A percentile compares a stretch with the other conserved stretches of the same genome.
These are phyloP conservation scores for Pichia kudriavzevii DNA, from an alignment of 1,139 yeast genomes.

Conservation along the genomic window DNA sequence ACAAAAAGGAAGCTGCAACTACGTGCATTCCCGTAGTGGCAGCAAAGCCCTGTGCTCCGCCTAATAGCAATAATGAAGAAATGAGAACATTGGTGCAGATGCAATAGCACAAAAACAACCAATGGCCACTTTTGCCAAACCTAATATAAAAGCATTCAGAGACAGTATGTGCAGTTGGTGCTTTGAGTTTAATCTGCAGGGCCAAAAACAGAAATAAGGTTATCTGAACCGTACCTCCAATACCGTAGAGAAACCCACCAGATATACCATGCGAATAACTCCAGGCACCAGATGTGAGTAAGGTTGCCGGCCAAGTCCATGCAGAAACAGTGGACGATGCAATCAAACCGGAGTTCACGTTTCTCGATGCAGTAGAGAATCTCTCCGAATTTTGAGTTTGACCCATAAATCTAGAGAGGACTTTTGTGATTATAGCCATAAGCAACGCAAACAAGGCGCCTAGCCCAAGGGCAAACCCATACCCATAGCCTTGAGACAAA, in stretches of 20 bases:
- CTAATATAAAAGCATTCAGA: constrained; percentile 43
- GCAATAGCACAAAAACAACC: constrained; percentile 20
- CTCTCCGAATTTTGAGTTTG: constrained; percentile 86
- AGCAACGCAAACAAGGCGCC: constrained; percentile 76
- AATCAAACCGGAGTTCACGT: constrained; percentile 31
- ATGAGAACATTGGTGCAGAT: constrained; percentile 22
- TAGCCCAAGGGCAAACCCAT: constrained; percentile 81
- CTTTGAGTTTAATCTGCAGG: constrained; percentile 45
- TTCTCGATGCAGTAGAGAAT: constrained; percentile 38
- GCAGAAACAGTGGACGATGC: constrained; percentile 34
- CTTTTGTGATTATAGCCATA: constrained; percentile 66
- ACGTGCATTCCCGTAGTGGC: constrained; percentile 35
- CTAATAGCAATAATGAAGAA: constrained; percentile 32
- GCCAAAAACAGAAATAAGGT: constrained; percentile 45
- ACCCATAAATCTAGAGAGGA: constrained; percentile 64
- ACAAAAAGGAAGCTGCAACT: constrained; percentile 34
- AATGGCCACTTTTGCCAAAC: constrained; percentile 34
- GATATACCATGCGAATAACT: constrained; percentile 29
- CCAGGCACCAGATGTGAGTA: constrained; percentile 23
- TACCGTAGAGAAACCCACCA: constrained; percentile 45
- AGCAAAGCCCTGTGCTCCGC: constrained; percentile 34
- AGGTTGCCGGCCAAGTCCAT: constrained; percentile 35
- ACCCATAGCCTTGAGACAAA: constrained; percentile 71
- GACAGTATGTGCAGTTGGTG: constrained; percentile 49
- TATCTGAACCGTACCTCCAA: constrained; percentile 48